Percentiles rank a stretch among this genome's conserved stretches.
Conservation (phyloP, 208 protist genomes). For the Naegleria fowleri region DNA sequence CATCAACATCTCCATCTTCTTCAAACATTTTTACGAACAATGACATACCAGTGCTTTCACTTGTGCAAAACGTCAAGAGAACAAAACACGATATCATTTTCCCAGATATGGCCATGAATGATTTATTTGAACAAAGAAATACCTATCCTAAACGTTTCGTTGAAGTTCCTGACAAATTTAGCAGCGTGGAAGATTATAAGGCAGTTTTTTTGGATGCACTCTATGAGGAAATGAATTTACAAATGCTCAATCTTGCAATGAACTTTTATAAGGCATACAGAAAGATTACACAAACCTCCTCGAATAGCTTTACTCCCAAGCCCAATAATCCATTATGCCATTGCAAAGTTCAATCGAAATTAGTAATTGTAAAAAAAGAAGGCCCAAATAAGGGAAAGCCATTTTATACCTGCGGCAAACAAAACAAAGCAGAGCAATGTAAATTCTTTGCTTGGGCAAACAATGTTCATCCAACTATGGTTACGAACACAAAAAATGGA, state of each 20-base stretch:
- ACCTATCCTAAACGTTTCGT: neutral
- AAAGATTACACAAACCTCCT: neutral
- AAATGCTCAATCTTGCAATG: neutral
- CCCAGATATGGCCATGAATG: neutral
- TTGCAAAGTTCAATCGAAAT: neutral
- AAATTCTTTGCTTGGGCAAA: slow-evolving; percentile 27
- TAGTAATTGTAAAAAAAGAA: slow-evolving; percentile 14
- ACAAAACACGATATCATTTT: neutral
- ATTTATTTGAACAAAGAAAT: neutral
- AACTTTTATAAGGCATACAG: neutral
- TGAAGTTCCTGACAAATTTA: neutral
- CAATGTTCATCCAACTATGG: neutral
- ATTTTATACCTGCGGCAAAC: slow-evolving; percentile 17
- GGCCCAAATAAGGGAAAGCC: slow-evolving; percentile 22
- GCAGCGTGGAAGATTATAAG: neutral
- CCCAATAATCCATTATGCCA: neutral
- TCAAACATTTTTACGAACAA: neutral
- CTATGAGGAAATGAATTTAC: slow-evolving; percentile 26
- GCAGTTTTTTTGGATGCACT: neutral
- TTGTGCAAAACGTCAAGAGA: neutral
- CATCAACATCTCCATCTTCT: neutral
- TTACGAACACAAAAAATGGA: neutral
- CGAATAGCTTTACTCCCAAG: neutral
- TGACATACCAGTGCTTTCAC: neutral
- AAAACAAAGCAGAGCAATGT: neutral